Percentiles rank a stretch among this genome's conserved stretches.
phyloP scores from a whole-genome alignment of 179 eudicot species.

The Silene vulgaris region DNA sequence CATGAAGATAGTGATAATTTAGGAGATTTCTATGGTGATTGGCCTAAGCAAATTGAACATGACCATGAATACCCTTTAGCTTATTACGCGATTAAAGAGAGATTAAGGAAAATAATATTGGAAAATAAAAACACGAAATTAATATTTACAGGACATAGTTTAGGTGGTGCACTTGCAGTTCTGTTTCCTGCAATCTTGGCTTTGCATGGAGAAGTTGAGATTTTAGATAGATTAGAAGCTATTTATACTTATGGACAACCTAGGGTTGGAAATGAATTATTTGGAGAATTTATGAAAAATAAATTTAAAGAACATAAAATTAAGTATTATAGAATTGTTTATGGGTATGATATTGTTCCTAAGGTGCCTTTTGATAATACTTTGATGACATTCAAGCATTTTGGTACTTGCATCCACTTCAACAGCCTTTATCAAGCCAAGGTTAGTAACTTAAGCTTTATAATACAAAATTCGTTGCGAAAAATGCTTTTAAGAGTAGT shows the following conservation, averaged over 20 bases:
- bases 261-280: constrained; percentile 53
- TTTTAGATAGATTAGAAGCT: constrained; percentile 45
- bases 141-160: constrained; percentile 61
- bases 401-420: constrained; percentile 46
- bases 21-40: constrained; percentile 26
- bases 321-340: constrained; percentile 51
- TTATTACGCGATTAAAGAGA: constrained; percentile 45
- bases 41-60: constrained; percentile 40
- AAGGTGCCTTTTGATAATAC: constrained; percentile 44
- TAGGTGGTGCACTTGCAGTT: constrained; percentile 63
- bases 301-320: constrained; percentile 23
- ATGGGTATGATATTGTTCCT: constrained; percentile 52
- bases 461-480: no score
- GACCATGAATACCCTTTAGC: constrained; percentile 28
- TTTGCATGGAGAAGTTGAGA: constrained; percentile 37
- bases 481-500: no score
- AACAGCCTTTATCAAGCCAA: constrained; percentile 45
- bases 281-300: constrained; percentile 36
- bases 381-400: constrained; percentile 44
- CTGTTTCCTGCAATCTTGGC: constrained; percentile 51
- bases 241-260: constrained; percentile 68
- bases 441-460: constrained; percentile 22
- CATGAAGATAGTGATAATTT: neutral
- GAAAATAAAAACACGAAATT: constrained; percentile 27
- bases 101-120: constrained; percentile 27